Evolutionary conservation across 2,329 filamentous ascomycete species (phyloP).

Genomic region (Aspergillus amoenus): DNA sequence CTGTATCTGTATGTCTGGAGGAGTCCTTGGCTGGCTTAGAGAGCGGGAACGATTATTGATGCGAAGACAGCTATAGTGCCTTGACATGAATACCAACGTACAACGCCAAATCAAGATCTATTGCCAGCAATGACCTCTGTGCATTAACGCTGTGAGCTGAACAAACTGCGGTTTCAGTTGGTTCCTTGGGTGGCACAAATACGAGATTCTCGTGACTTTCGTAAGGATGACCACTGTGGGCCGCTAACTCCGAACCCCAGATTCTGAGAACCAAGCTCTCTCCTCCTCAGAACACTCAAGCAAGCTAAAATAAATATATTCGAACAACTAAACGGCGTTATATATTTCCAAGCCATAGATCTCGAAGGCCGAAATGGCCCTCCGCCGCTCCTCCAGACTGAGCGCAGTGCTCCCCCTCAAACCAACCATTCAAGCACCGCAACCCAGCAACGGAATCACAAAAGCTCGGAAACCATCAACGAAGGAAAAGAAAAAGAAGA

Average conservation of each 20-base stretch:
- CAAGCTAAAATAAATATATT: not conserved
- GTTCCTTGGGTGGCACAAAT: not conserved
- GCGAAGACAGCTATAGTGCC: no score
- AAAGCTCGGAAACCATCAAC: slow-evolving; percentile 30
- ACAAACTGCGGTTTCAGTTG: not conserved
- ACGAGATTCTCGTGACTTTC: slow-evolving; percentile 1
- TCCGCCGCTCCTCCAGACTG: slow-evolving; percentile 54
- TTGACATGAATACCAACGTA: no score
- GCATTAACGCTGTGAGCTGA: not conserved
- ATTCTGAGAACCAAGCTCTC: not conserved
- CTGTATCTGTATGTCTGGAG: no score
- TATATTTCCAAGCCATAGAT: not conserved
- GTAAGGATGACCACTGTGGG: not conserved
- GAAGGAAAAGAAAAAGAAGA: slow-evolving; percentile 22
- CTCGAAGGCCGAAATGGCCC: slow-evolving; percentile 43
- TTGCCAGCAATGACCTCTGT: not conserved
- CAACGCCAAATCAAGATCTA: not conserved
- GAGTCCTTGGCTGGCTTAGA: no score
- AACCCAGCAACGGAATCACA: slow-evolving; percentile 24
- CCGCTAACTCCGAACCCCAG: not conserved
- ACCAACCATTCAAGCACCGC: slow-evolving; percentile 17
- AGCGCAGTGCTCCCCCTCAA: slow-evolving; percentile 29
- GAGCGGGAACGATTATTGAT: no score
- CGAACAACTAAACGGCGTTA: not conserved
- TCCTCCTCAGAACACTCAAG: not conserved